Percentiles rank a stretch among this genome's conserved stretches.
These are phyloP conservation scores for Cordyceps tenuipes DNA, from an alignment of 2,329 filamentous ascomycete genomes.

Conservation along the genomic window DNA sequence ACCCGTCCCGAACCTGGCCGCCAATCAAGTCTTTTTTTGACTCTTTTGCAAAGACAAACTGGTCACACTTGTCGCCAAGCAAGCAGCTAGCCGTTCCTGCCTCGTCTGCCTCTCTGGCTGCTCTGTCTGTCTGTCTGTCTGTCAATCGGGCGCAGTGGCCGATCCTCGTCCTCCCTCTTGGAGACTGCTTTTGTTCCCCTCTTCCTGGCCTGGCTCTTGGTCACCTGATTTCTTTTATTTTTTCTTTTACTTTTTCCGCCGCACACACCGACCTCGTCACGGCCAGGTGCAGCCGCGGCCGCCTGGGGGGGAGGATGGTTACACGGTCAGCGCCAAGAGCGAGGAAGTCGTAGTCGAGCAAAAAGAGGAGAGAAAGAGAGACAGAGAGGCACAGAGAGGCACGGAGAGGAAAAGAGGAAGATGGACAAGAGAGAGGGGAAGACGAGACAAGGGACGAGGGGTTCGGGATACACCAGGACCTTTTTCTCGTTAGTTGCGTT, in stretches of 20 bases:
- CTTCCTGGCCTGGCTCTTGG: no score
- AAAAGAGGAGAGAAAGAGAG: background rate
- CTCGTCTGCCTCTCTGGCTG: no score
- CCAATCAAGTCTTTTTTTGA: no score
- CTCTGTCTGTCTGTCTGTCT: no score
- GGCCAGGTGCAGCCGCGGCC: background rate
- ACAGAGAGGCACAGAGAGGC: background rate
- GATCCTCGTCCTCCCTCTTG: no score
- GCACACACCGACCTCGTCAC: background rate
- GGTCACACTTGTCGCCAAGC: no score
- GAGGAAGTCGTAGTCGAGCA: background rate
- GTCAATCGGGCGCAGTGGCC: no score
- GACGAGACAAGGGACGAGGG: background rate
- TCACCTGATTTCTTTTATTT: background rate
- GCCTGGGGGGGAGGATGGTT: background rate
- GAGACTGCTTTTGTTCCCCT: no score
- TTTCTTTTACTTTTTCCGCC: no score
- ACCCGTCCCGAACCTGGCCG: no score
- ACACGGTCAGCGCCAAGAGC: background rate
- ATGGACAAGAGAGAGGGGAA: background rate
- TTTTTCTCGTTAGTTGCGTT: background rate
- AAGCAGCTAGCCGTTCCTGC: no score
- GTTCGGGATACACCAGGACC: conserved; percentile 8
- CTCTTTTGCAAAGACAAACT: no score
- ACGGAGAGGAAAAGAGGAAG: background rate